phyloP scores from a whole-genome alignment of 257 asterid genomes.

The Nicotiana undulata region DNA sequence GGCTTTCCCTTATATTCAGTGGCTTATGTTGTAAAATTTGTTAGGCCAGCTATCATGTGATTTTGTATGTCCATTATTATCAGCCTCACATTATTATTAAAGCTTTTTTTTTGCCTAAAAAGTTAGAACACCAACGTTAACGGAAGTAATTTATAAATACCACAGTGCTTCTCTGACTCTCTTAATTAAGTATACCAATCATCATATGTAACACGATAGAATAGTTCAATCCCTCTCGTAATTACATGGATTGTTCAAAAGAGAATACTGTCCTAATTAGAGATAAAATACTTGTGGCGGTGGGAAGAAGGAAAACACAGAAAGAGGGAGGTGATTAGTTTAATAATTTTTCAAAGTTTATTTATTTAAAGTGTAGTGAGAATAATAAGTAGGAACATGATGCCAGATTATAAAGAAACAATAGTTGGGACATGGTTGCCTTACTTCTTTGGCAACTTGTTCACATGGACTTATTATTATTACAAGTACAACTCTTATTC shows the following conservation, averaged over 20 bases:
- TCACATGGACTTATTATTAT: conserved; percentile 1
- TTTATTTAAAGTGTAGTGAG: not conserved
- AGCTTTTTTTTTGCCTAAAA: not conserved
- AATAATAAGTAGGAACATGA: not conserved
- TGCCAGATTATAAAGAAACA: not conserved
- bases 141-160: no score
- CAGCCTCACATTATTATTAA: not conserved
- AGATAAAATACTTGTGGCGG: not conserved
- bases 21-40: conserved; percentile 13
- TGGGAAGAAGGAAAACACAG: not conserved
- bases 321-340: not conserved
- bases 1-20: not conserved
- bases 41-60: conserved; percentile 18
- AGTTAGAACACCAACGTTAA: not conserved
- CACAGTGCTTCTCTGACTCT: no score
- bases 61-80: not conserved
- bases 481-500: not conserved
- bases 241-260: not conserved
- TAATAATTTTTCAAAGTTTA: not conserved
- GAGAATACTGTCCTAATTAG: not conserved
- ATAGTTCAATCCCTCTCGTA: no score
- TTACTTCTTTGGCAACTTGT: conserved; percentile 7
- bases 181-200: no score
- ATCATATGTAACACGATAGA: no score
- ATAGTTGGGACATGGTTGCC: conserved; percentile 8